phyloP scores from a whole-genome alignment of 2,329 filamentous ascomycete genomes.

The Aspergillus sp. region DNA sequence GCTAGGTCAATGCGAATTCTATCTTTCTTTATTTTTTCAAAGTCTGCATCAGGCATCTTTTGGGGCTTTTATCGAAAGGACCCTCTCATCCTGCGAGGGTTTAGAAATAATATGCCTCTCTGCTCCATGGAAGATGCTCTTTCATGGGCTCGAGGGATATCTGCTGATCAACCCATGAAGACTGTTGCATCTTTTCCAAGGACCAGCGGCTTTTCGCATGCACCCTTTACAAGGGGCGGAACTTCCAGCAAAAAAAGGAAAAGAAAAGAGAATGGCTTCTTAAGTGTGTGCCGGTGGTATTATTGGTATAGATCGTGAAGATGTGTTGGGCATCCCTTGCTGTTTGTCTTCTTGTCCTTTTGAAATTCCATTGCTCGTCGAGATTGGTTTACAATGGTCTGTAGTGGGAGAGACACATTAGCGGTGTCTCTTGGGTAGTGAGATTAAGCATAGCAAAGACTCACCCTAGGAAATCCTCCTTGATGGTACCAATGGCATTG shows the following conservation, averaged over 20 bases:
- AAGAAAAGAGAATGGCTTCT: not conserved
- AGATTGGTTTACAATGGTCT: conserved; percentile 33
- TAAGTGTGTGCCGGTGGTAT: conserved; percentile 5
- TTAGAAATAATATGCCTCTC: not conserved
- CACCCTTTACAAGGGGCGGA: no score
- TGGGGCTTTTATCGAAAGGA: not conserved
- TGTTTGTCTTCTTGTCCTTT: not conserved
- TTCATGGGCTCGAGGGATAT: not conserved
- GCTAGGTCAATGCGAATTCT: not conserved
- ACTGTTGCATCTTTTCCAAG: not conserved
- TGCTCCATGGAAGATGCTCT: not conserved
- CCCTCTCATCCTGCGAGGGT: not conserved
- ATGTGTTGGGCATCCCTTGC: conserved; percentile 21
- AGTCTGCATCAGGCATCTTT: not conserved
- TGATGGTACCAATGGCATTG: conserved; percentile 97
- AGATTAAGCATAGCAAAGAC: conserved; percentile 12
- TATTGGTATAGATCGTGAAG: conserved; percentile 16
- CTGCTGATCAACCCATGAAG: not conserved
- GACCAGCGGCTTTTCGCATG: not conserved
- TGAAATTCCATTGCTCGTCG: conserved; percentile 11
- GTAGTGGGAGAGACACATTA: conserved; percentile 9
- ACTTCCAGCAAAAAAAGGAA: not conserved
- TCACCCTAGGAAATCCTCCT: conserved; percentile 62
- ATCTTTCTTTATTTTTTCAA: not conserved
- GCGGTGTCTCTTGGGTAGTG: not conserved